Conservation (phyloP, 1,284 basidiomycete species). For the Fomitiporia mediterranea region DNA sequence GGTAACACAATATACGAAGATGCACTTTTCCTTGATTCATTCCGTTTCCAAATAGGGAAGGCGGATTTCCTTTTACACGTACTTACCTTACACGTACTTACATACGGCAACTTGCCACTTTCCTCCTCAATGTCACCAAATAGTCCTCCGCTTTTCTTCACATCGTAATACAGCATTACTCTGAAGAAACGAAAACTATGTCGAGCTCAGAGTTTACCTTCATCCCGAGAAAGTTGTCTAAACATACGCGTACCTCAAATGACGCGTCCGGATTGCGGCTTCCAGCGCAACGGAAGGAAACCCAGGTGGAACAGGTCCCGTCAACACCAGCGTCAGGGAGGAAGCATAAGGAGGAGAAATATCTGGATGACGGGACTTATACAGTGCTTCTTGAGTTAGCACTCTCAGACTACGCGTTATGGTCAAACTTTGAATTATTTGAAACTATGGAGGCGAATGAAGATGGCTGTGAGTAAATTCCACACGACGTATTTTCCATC, state of each 20-base stretch:
- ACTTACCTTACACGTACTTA: too few species aligned
- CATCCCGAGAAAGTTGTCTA: conserved; percentile 15
- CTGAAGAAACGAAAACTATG: conserved; percentile 3
- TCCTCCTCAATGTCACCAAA: background rate
- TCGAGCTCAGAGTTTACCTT: conserved; percentile 8
- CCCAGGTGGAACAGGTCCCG: background rate
- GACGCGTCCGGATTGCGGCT: background rate
- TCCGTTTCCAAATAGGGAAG: background rate
- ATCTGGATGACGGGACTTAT: conserved; percentile 39
- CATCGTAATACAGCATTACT: too few species aligned
- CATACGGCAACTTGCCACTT: too few species aligned
- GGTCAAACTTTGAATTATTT: conserved; percentile 50
- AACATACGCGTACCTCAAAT: background rate
- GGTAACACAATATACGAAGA: too few species aligned
- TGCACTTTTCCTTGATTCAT: too few species aligned
- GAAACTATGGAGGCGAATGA: conserved; percentile 40
- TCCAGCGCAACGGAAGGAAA: background rate
- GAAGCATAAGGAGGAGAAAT: conserved; percentile 1
- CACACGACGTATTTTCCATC: conserved; percentile 9
- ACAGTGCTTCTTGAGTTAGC: conserved; percentile 48
- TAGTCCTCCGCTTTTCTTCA: background rate
- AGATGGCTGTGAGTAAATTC: conserved; percentile 46
- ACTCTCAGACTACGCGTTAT: conserved; percentile 61
- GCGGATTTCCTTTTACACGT: background rate
- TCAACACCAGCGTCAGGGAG: background rate